Percentiles rank a stretch among this genome's conserved stretches.
Evolutionary conservation across 2,329 filamentous ascomycete species (phyloP).

Genomic region (Epichloe hybrida): DNA sequence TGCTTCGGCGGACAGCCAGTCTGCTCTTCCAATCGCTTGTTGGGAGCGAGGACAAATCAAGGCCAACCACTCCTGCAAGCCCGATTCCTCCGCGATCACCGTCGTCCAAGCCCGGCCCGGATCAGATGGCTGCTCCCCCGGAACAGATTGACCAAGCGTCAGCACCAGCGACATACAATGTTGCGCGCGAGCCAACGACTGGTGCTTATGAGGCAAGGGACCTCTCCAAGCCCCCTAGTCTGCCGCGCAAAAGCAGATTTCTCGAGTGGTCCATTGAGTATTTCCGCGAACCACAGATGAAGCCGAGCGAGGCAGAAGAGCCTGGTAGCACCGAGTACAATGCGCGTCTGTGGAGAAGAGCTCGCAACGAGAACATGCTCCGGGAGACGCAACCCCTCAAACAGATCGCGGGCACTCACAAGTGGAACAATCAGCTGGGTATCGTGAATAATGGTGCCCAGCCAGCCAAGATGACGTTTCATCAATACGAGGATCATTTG

Average conservation of each 20-base stretch:
- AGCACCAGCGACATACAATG: conserved; percentile 57
- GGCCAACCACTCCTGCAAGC: conserved; percentile 17
- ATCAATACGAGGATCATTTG: conserved; percentile 94
- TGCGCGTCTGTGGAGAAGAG: conserved; percentile 79
- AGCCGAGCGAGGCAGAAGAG: conserved; percentile 86
- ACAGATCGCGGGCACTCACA: conserved; percentile 68
- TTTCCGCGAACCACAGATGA: conserved; percentile 98
- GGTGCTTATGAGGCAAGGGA: conserved; percentile 56
- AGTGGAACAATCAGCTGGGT: conserved; percentile 72
- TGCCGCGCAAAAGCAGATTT: conserved; percentile 74
- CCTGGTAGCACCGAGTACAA: conserved; percentile 96
- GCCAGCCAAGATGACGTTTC: conserved; percentile 85
- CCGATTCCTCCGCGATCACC: conserved; percentile 14
- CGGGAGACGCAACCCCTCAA: conserved; percentile 89
- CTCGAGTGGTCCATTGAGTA: conserved; percentile 96
- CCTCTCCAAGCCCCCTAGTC: conserved; percentile 41
- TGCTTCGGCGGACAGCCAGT: conserved; percentile 51
- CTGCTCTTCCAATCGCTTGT: conserved; percentile 47
- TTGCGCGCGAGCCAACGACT: conserved; percentile 66
- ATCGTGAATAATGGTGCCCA: conserved; percentile 84
- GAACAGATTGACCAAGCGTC: conserved; percentile 60
- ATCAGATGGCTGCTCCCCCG: conserved; percentile 41
- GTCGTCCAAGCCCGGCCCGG: conserved; percentile 25
- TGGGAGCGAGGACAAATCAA: conserved; percentile 31
- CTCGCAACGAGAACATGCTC: conserved; percentile 85